These are phyloP conservation scores for Pichia inconspicua DNA, from an alignment of 1,139 yeast genomes.

Conservation along the genomic window DNA sequence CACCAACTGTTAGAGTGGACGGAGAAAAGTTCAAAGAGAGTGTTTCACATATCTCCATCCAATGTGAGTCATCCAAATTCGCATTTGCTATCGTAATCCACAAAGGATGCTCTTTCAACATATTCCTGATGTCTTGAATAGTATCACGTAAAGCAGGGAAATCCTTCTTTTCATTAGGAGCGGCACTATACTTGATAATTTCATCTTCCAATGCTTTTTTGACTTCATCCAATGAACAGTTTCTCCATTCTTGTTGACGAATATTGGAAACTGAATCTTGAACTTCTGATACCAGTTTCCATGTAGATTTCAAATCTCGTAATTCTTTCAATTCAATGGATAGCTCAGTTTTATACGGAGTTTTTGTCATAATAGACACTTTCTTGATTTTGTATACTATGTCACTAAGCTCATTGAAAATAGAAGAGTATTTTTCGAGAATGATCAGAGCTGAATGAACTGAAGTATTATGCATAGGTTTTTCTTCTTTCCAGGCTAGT, in stretches of 20 bases:
- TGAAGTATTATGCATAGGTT: constrained; percentile 34
- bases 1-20: constrained; percentile 33
- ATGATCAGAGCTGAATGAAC: constrained; percentile 46
- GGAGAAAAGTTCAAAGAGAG: constrained; percentile 19
- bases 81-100: constrained; percentile 49
- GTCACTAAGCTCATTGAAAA: constrained; percentile 17
- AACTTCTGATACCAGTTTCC: constrained; percentile 55
- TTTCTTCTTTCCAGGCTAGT: constrained; percentile 41
- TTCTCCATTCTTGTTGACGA: constrained; percentile 43
- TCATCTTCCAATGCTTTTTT: constrained; percentile 26
- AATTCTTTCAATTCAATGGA: constrained; percentile 41
- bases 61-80: constrained; percentile 59
- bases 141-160: constrained; percentile 63
- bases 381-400: constrained; percentile 28
- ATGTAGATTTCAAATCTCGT: constrained; percentile 50
- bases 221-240: constrained; percentile 40
- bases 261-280: constrained; percentile 34
- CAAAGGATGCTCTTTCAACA: constrained; percentile 34
- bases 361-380: constrained; percentile 38
- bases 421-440: constrained; percentile 38
- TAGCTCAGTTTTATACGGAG: constrained; percentile 30
- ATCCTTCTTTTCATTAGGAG: constrained; percentile 38
- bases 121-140: constrained; percentile 38
- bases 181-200: not conserved
- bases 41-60: constrained; percentile 45